phyloP scores from a whole-genome alignment of 331 rosid genomes.

The Acacia concinna region DNA sequence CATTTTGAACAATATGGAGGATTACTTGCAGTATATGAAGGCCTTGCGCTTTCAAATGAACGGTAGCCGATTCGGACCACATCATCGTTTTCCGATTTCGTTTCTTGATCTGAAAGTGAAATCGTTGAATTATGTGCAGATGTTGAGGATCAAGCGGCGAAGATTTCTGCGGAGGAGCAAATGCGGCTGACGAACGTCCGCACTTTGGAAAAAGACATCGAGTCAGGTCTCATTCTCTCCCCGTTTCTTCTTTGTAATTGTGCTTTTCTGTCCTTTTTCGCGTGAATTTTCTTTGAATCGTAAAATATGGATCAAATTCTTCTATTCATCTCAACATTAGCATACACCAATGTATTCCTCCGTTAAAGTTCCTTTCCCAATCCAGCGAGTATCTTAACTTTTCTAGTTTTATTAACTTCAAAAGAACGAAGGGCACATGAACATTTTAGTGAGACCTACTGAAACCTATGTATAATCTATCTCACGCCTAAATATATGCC shows the following conservation, averaged over 20 bases:
- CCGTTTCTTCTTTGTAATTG: background rate
- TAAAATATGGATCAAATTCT: background rate
- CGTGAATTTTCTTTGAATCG: background rate
- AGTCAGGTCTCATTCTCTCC: slow-evolving; percentile 51
- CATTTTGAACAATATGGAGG: slow-evolving; percentile 57
- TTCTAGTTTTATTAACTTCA: background rate
- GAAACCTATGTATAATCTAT: background rate
- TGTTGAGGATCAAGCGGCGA: slow-evolving; percentile 83
- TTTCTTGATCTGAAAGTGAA: slow-evolving; percentile 5
- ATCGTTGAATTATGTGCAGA: slow-evolving; percentile 36
- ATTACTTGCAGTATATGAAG: slow-evolving; percentile 79
- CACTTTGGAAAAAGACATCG: slow-evolving; percentile 61
- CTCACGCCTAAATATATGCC: background rate
- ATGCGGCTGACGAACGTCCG: slow-evolving; percentile 61
- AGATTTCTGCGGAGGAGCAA: slow-evolving; percentile 77
- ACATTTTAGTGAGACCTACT: background rate
- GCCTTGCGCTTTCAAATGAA: slow-evolving; percentile 85
- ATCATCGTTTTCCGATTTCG: background rate
- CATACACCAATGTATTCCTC: background rate
- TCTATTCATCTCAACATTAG: background rate
- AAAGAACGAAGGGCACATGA: background rate
- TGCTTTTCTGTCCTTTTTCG: background rate
- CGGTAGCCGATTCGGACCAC: slow-evolving; percentile 43
- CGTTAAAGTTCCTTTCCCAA: background rate
- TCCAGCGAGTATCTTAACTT: background rate